Conservation (phyloP, 495 filamentous ascomycete genomes). For the Tuber aestivum region DNA sequence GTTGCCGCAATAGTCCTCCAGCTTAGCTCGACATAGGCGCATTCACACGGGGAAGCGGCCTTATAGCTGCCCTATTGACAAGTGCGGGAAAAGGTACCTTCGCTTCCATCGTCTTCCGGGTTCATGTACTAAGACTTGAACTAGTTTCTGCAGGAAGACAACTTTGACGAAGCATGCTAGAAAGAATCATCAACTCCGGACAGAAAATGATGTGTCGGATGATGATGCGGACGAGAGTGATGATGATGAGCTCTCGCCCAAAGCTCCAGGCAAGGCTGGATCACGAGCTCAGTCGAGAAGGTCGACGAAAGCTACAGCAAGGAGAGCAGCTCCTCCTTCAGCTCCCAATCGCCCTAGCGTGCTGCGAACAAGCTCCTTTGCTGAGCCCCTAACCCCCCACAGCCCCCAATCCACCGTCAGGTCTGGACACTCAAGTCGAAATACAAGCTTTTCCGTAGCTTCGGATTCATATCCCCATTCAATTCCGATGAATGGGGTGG, state of each 20-base stretch:
- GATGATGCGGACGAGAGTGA: slow-evolving; percentile 53
- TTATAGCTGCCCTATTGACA: slow-evolving; percentile 71
- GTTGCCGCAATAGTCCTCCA: slow-evolving; percentile 61
- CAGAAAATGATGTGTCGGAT: slow-evolving; percentile 52
- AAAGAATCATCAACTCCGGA: slow-evolving; percentile 57
- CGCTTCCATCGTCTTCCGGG: slow-evolving; percentile 22
- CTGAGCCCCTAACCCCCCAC: slow-evolving; percentile 40
- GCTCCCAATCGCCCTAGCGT: slow-evolving; percentile 26
- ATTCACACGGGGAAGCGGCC: slow-evolving; percentile 82
- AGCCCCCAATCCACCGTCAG: slow-evolving; percentile 36
- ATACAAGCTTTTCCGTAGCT: slow-evolving; percentile 39
- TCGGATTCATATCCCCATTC: slow-evolving; percentile 33
- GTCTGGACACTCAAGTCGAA: slow-evolving; percentile 35
- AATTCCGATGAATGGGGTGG: slow-evolving; percentile 30
- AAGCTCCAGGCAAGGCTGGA: slow-evolving; percentile 45
- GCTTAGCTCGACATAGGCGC: slow-evolving; percentile 75
- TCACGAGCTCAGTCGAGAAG: slow-evolving; percentile 30
- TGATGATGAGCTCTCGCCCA: slow-evolving; percentile 53
- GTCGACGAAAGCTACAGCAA: slow-evolving; percentile 18
- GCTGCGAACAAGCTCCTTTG: slow-evolving; percentile 32
- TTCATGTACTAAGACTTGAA: slow-evolving; percentile 36
- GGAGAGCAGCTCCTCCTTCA: slow-evolving; percentile 26
- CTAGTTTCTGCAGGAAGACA: slow-evolving; percentile 80
- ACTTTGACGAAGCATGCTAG: slow-evolving; percentile 79
- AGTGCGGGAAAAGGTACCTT: slow-evolving; percentile 71